These are phyloP conservation scores for Ascochyta rabiei DNA, from an alignment of 2,329 filamentous ascomycete species.

Conservation along the genomic window DNA sequence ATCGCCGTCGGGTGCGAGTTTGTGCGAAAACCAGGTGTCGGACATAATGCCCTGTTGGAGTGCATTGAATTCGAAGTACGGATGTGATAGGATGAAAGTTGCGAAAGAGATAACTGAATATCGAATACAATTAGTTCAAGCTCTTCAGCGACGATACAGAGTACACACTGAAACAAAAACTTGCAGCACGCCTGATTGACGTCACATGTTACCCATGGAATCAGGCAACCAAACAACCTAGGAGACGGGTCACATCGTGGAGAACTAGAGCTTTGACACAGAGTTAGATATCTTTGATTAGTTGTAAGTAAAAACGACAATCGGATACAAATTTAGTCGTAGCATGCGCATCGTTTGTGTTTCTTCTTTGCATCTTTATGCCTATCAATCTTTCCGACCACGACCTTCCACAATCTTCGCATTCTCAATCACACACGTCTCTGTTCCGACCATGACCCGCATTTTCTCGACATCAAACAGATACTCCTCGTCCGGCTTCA, in stretches of 20 bases:
- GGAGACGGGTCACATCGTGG: background rate
- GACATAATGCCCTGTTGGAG: background rate
- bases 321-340: too few species aligned
- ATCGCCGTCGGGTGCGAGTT: slow-evolving; percentile 12
- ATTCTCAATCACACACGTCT: slow-evolving; percentile 7
- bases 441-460: slow-evolving; percentile 8
- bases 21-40: slow-evolving; percentile 13
- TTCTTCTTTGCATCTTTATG: background rate
- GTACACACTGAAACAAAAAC: too few species aligned
- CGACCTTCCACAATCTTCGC: slow-evolving; percentile 2
- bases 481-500: slow-evolving; percentile 31
- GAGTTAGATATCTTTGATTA: too few species aligned
- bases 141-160: too few species aligned
- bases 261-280: too few species aligned
- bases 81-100: too few species aligned
- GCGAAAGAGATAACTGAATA: too few species aligned
- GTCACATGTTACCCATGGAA: background rate
- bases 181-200: background rate
- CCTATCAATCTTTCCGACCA: background rate
- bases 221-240: background rate
- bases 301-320: too few species aligned
- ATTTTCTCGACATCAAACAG: slow-evolving; percentile 27
- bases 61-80: too few species aligned
- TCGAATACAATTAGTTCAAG: too few species aligned
- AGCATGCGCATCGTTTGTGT: too few species aligned